phyloP scores from a whole-genome alignment of 352 stramenopile genomes.

The Phytophthora cajani region DNA sequence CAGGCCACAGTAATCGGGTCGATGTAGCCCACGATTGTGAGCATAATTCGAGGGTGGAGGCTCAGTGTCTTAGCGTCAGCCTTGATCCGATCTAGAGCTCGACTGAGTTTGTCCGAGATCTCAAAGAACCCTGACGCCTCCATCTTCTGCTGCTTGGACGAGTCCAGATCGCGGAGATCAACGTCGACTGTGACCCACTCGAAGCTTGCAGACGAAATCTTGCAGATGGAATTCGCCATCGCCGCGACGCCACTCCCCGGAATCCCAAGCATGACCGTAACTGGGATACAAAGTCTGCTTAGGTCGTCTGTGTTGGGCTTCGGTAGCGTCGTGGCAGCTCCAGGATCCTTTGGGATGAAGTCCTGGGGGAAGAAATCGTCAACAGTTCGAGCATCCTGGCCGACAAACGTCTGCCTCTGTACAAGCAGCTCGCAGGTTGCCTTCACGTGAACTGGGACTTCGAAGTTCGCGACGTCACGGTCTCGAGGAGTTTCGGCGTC shows the following conservation, averaged over 20 bases:
- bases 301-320: conserved; percentile 40
- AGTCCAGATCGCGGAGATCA: conserved; percentile 40
- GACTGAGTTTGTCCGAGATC: conserved; percentile 33
- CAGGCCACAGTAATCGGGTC: conserved; percentile 56
- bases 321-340: conserved; percentile 41
- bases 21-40: conserved; percentile 64
- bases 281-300: conserved; percentile 46
- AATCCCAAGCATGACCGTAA: conserved; percentile 71
- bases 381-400: conserved; percentile 22
- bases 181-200: conserved; percentile 53
- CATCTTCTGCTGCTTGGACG: conserved; percentile 30
- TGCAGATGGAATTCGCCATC: conserved; percentile 52
- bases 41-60: conserved; percentile 53
- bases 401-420: conserved; percentile 25
- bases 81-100: conserved; percentile 30
- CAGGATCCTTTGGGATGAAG: conserved; percentile 68
- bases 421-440: conserved; percentile 35
- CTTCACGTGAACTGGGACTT: conserved; percentile 27
- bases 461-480: conserved; percentile 11
- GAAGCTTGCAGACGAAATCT: conserved; percentile 51
- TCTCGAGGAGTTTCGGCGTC: conserved; percentile 55
- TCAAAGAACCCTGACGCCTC: conserved; percentile 35
- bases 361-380: conserved; percentile 57
- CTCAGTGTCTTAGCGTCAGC: conserved; percentile 16
- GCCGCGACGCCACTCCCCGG: conserved; percentile 57